Base-by-base conservation (phyloP, 1,284 basidiomycete genomes). In the Microstroma glucosiphilum region DNA sequence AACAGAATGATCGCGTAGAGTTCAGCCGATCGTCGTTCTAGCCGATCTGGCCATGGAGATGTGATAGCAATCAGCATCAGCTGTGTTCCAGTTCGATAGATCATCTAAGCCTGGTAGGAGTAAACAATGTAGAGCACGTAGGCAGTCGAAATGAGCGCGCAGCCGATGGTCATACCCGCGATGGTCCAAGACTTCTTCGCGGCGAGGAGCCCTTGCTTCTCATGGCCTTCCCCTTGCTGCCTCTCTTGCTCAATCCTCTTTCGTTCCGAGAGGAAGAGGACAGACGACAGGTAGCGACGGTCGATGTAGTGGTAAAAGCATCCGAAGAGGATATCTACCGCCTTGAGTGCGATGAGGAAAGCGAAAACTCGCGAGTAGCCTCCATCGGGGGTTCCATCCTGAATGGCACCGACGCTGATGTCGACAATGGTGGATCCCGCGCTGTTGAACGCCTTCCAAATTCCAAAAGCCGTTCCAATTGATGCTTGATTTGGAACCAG, bases 311-410 rank as follows among this genome's bases (percentile, higher is more conserved):
- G 69, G 69, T 81, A 82, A 26, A 76, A 53, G 1, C 79, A 70
- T 12, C 81, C 80, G 19, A 73, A 74, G 60, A 76, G 54, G 43
- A 81, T 68, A 51, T 82, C 77, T 56, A 81, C 56, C 0, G 67
- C 65, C 64, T 82, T 82, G 68, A 82, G 69, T n/a, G 76, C 82
- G 68, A 82, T 81, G 58, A 82, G 67, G 59, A 82, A 71, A 62
- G 77, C 76, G 42, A 82, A 78, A 41, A 82, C 81, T 25, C 71
- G 70, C 60, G 76, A 62, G 72, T 82, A 82, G 48, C 62, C 59
- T 13, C 70, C 72, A 0, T 51, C 67, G 0, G 73, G 68, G 0
- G 80, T 74, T 1, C 66, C 67, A 65, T 82, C 81, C 70, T 82
- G 82, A 48, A 82, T 80, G 11, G 79, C 75, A 13, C 81, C 82